Percentiles rank a stretch among this genome's conserved stretches.
These are phyloP conservation scores for Oehlia diaphana DNA, from an alignment of 192 early-diverging fungal genomes.

Conservation along the genomic window DNA sequence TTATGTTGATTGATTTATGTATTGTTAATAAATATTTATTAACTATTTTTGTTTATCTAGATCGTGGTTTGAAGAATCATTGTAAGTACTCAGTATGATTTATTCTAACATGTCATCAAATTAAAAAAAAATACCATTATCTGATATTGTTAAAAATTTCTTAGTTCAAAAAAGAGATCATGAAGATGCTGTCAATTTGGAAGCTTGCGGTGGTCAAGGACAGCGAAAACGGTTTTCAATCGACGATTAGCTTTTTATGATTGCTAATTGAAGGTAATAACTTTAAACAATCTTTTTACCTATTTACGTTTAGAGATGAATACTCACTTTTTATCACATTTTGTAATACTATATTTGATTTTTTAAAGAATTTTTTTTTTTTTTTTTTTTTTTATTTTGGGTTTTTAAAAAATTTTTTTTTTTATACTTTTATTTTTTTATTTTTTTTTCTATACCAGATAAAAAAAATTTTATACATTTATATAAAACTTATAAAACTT, in stretches of 20 bases:
- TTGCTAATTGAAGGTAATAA: neutral
- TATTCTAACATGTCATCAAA: too few relatives aligned
- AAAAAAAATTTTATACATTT: too few relatives aligned
- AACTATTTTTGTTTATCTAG: neutral
- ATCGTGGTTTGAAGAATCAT: conserved; percentile 4
- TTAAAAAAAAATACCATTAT: neutral
- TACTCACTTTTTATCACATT: neutral
- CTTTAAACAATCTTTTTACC: neutral
- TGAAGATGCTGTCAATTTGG: neutral
- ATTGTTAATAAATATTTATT: neutral
- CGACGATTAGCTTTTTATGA: neutral
- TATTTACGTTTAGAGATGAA: neutral
- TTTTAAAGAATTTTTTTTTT: neutral
- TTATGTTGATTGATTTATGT: neutral
- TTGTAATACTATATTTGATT: neutral
- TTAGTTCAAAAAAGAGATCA: conserved; percentile 9
- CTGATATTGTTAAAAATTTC: neutral
- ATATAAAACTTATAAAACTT: too few relatives aligned
- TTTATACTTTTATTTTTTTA: too few relatives aligned
- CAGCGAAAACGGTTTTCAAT: conserved; percentile 10
- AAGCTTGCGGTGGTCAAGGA: neutral
- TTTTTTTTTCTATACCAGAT: too few relatives aligned
- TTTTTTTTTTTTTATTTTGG: too few relatives aligned
- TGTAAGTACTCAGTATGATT: conserved; percentile 5
- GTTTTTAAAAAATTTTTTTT: neutral